phyloP scores from a whole-genome alignment of 1,284 basidiomycete species.

The Sporisorium iseilematis-ciliati region DNA sequence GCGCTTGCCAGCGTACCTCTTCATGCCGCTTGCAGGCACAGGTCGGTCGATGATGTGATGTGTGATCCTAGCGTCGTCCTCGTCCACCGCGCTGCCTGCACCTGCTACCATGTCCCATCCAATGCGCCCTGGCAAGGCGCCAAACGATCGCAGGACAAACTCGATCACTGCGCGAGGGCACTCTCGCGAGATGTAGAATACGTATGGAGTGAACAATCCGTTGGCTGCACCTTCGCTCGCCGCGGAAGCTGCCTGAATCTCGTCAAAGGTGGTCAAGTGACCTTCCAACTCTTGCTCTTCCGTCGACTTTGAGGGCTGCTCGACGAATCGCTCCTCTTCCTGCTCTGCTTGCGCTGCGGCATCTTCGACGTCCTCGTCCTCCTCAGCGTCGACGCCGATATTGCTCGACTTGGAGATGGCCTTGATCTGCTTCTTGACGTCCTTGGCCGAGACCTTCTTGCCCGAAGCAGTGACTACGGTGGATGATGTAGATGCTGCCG shows the following conservation, averaged over 20 bases:
- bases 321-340: conserved; percentile 56
- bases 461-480: conserved; percentile 53
- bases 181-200: conserved; percentile 95
- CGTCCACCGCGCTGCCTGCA: conserved; percentile 82
- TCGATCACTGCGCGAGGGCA: conserved; percentile 92
- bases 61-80: conserved; percentile 79
- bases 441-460: conserved; percentile 72
- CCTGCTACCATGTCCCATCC: conserved; percentile 87
- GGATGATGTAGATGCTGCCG: conserved; percentile 27
- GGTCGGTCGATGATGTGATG: conserved; percentile 97
- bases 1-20: conserved; percentile 73
- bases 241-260: conserved; percentile 69
- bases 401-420: conserved; percentile 69
- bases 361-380: conserved; percentile 38
- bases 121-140: conserved; percentile 77
- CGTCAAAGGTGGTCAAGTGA: conserved; percentile 82
- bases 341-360: conserved; percentile 22
- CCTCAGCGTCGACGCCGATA: conserved; percentile 45
- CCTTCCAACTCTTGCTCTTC: conserved; percentile 69
- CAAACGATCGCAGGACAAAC: conserved; percentile 91
- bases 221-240: conserved; percentile 44
- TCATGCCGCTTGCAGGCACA: conserved; percentile 59
- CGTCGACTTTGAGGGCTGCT: conserved; percentile 75
- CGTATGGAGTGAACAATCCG: conserved; percentile 83
- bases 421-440: conserved; percentile 73